Evolutionary conservation across 1,139 yeast species (phyloP), one percentile per base, ranked within the genome.

Genomic region (Geotrichum bryndzae): DNA sequence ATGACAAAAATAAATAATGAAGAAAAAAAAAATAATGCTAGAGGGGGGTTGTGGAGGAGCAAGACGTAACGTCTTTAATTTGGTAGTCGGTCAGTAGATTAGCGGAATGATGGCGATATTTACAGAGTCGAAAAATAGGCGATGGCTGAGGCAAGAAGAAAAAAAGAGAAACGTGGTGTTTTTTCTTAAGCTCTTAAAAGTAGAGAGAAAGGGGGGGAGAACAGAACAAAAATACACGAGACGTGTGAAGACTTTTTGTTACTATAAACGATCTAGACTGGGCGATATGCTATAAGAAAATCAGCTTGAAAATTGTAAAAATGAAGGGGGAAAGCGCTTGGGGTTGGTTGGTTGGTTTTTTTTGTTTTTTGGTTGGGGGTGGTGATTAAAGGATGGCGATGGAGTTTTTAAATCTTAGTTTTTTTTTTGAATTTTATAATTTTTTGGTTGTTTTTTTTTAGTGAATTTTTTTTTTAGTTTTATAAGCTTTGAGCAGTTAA

Each of bases 111-210:
- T 33, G 53, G 22, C 31, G 35, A 53, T 52, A 53, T 52, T 29
- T 57, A 53, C 56, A 57, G 51, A 51, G 25, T 27, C 29, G 54
- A 29, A 33, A 27, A n/a, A 18, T 23, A 27, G 22, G 23, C 10
- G 33, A 35, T 27, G 23, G 38, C 10, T 29, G 45, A 33, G 54
- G 13, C 35, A 23, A 25, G 22, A 51, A 31, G 27, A 41, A 41
- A 31, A 51, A n/a, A 41, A 41, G 48, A 41, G 48, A n/a, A 41
- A 41, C 23, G 48, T 41, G 23, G 48, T 41, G 18, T 7, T 41
- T 41, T 41, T 41, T 54, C 38, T 25, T 22, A 13, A 54, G 57
- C 51, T 35, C 55, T 57, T 59, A 59, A 51, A 29, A 31, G 51
- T n/a, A 29, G 15, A 31, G 33, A 38, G 41, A 45, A 25, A 31